Percentiles rank a stretch among this genome's conserved stretches.
These are phyloP conservation scores for Stephanodiscus triporus DNA, from an alignment of 108 stramenopile genomes.

Conservation along the genomic window DNA sequence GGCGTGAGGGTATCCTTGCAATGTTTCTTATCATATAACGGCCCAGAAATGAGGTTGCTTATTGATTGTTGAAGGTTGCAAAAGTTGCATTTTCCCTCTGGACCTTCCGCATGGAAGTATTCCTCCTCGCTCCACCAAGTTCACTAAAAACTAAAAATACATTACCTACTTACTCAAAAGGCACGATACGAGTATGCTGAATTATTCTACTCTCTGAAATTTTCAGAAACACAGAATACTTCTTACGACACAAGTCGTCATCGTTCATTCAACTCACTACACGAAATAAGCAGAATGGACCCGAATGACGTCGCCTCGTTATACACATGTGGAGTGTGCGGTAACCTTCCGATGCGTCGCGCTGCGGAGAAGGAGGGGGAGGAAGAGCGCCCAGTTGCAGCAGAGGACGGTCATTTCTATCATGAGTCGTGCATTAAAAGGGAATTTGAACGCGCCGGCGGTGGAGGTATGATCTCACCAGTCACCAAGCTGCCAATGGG, in stretches of 20 bases:
- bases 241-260: too few relatives aligned
- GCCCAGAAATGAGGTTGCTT: conserved; percentile 55
- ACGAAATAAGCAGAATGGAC: conserved; percentile 15
- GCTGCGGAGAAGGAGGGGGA: too few relatives aligned
- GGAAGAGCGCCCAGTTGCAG: background rate
- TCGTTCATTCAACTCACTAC: too few relatives aligned
- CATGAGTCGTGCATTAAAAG: background rate
- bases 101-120: background rate
- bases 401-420: conserved; percentile 18
- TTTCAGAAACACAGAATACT: too few relatives aligned
- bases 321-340: conserved; percentile 13
- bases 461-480: conserved; percentile 1
- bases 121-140: background rate
- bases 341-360: background rate
- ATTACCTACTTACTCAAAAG: too few relatives aligned
- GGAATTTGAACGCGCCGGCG: background rate
- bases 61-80: conserved; percentile 56
- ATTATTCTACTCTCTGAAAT: too few relatives aligned
- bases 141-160: background rate
- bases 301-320: conserved; percentile 7
- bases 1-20: conserved; percentile 78
- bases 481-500: conserved; percentile 1
- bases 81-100: background rate
- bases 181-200: too few relatives aligned
- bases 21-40: conserved; percentile 76